These are phyloP conservation scores for Populus tomentosa DNA, from an alignment of 441 rosid genomes.

Conservation along the genomic window DNA sequence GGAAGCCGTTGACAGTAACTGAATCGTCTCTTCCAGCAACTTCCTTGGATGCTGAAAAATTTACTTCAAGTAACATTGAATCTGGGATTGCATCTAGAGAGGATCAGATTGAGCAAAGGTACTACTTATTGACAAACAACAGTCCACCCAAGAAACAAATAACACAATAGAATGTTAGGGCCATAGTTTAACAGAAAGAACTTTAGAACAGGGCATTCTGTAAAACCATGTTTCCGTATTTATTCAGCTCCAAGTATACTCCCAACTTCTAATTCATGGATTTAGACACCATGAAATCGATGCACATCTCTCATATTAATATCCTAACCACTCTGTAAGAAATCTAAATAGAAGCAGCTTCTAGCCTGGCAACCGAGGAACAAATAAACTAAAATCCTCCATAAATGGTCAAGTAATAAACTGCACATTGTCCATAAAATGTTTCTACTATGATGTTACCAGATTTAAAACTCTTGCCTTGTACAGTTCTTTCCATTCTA, in stretches of 20 bases:
- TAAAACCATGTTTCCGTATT: neutral
- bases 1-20: constrained; percentile 43
- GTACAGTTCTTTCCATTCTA: constrained; percentile 18
- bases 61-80: constrained; percentile 28
- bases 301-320: neutral
- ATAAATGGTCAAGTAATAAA: neutral
- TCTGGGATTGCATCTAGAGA: constrained; percentile 35
- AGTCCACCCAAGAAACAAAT: neutral
- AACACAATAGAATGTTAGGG: neutral
- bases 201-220: neutral
- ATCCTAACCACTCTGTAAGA: neutral
- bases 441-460: neutral
- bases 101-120: constrained; percentile 10
- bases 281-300: neutral
- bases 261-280: neutral
- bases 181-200: neutral
- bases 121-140: neutral
- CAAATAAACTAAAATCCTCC: neutral
- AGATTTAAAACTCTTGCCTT: constrained; percentile 33
- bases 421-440: neutral
- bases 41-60: constrained; percentile 29
- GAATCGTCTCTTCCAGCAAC: constrained; percentile 27
- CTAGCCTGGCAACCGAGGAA: neutral
- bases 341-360: neutral
- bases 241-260: neutral